Evolutionary conservation across 2,329 filamentous ascomycete genomes (phyloP).

Genomic region (Ilyonectria destructans): DNA sequence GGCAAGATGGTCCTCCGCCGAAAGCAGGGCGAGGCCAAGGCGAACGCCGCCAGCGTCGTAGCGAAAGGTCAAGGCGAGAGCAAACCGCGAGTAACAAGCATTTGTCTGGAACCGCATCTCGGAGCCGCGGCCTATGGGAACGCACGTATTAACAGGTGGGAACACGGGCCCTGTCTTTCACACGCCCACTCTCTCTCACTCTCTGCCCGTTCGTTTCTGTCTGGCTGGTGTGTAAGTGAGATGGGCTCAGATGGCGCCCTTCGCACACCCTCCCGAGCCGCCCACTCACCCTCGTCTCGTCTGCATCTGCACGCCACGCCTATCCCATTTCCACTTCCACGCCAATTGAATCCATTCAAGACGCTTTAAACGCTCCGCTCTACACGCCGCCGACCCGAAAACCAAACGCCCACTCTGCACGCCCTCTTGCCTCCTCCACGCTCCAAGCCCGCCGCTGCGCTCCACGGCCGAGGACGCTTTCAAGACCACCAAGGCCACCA

Average conservation of each 20-base stretch:
- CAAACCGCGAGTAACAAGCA: not conserved
- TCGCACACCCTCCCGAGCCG: not conserved
- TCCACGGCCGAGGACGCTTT: constrained; percentile 14
- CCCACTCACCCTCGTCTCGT: constrained; percentile 4
- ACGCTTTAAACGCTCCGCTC: too few species aligned
- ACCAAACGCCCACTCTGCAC: constrained; percentile 6
- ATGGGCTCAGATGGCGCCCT: constrained; percentile 1
- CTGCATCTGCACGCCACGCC: constrained; percentile 7
- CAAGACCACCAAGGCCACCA: constrained; percentile 14
- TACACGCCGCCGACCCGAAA: not conserved
- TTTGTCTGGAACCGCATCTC: not conserved
- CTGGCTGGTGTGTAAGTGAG: constrained; percentile 31
- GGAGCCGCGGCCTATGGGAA: not conserved
- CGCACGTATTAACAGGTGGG: not conserved
- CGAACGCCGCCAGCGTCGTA: not conserved
- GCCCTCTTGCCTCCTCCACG: constrained; percentile 17
- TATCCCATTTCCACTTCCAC: not conserved
- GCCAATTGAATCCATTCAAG: too few species aligned
- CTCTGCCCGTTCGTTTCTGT: not conserved
- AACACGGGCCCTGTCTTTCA: not conserved
- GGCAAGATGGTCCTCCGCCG: not conserved
- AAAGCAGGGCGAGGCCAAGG: not conserved
- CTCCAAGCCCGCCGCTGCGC: constrained; percentile 9
- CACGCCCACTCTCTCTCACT: constrained; percentile 14
- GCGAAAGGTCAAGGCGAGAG: not conserved